Conservation (phyloP, 2,329 filamentous ascomycete species). For the Claviceps pusilla region DNA sequence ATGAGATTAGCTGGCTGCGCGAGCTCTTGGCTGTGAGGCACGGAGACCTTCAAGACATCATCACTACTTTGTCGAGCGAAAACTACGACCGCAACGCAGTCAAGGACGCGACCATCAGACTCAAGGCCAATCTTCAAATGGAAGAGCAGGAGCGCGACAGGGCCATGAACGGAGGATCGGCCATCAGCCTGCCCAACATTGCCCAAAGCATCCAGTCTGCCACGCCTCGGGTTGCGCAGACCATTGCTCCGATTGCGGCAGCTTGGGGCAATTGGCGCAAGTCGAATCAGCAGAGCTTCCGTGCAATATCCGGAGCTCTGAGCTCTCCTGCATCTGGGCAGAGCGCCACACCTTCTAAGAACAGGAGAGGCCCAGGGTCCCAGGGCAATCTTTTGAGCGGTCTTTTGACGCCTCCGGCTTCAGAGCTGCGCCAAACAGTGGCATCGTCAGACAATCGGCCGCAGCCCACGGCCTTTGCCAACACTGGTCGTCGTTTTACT, state of each 20-base stretch:
- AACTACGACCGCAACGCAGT: conserved; percentile 64
- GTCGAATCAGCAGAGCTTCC: conserved; percentile 37
- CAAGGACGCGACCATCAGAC: conserved; percentile 79
- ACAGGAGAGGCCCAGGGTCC: conserved; percentile 35
- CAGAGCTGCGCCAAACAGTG: conserved; percentile 50
- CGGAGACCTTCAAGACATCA: conserved; percentile 85
- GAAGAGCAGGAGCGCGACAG: conserved; percentile 90
- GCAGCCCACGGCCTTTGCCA: conserved; percentile 47
- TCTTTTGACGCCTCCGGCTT: conserved; percentile 78
- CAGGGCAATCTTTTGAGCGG: conserved; percentile 55
- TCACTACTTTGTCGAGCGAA: conserved; percentile 60
- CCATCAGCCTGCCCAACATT: conserved; percentile 57
- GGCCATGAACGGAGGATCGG: conserved; percentile 54
- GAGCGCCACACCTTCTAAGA: conserved; percentile 46
- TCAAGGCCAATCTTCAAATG: conserved; percentile 93
- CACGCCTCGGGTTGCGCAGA: conserved; percentile 70
- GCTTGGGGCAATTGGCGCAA: conserved; percentile 95
- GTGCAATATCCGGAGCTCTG: conserved; percentile 31
- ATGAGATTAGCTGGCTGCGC: conserved; percentile 87
- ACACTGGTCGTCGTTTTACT: conserved; percentile 43
- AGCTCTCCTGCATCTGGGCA: conserved; percentile 26
- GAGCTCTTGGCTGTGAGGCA: conserved; percentile 83
- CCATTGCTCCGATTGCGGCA: conserved; percentile 63
- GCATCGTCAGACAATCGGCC: conserved; percentile 23
- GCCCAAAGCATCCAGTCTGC: conserved; percentile 64